A percentile compares a stretch with the other conserved stretches of the same genome.
Conservation (phyloP, 371 early-diverging fungal genomes). For the Cokeromyces recurvatus region DNA sequence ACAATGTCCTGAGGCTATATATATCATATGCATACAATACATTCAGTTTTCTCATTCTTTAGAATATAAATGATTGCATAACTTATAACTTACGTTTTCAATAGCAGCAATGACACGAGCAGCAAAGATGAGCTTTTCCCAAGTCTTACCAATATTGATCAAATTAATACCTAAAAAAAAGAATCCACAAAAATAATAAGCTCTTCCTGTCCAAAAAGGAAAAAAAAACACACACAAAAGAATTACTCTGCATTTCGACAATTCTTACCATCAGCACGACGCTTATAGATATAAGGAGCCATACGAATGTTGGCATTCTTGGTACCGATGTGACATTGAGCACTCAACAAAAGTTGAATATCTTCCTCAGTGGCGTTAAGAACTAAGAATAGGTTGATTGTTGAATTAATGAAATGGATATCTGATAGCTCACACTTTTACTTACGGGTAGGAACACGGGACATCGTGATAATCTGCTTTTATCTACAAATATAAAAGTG, state of each 20-base stretch:
- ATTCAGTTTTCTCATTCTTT: background rate
- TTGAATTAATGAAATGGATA: too few species aligned
- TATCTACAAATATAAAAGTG: slow-evolving; percentile 3
- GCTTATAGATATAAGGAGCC: slow-evolving; percentile 92
- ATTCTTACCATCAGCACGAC: slow-evolving; percentile 86
- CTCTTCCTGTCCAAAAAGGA: too few species aligned
- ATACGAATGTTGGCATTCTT: slow-evolving; percentile 92
- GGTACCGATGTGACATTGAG: slow-evolving; percentile 88
- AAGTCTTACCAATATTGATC: slow-evolving; percentile 98
- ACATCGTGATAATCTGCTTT: slow-evolving; percentile 7
- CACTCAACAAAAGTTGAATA: slow-evolving; percentile 88
- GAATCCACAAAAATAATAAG: too few species aligned
- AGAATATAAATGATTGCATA: too few species aligned
- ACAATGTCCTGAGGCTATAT: slow-evolving; percentile 85
- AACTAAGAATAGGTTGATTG: too few species aligned
- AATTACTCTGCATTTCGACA: too few species aligned
- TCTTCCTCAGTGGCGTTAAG: slow-evolving; percentile 84
- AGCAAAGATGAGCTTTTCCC: slow-evolving; percentile 99
- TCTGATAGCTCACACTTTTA: too few species aligned
- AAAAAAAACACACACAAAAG: too few species aligned
- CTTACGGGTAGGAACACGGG: slow-evolving; percentile 19
- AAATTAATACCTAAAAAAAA: slow-evolving; percentile 68
- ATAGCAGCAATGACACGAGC: slow-evolving; percentile 97
- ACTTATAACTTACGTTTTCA: slow-evolving; percentile 66
- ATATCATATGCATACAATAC: too few species aligned